Percentiles rank a stretch among this genome's conserved stretches.
Conservation (phyloP, 495 filamentous ascomycete genomes). For the Neurospora sp. region DNA sequence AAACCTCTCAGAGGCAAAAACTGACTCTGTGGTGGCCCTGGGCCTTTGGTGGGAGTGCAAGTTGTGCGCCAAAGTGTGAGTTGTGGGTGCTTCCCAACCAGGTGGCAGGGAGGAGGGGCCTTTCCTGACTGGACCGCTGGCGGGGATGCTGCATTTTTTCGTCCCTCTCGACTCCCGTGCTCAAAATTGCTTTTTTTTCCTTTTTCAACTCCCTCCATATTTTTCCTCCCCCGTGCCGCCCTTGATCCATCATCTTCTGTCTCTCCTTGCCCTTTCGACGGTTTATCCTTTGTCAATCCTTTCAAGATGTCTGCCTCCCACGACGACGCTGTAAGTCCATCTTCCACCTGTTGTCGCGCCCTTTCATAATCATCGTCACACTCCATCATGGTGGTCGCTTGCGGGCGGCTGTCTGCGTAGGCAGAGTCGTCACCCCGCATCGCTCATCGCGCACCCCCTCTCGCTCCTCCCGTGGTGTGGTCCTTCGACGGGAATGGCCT, state of each 20-base stretch:
- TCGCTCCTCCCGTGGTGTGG: not conserved
- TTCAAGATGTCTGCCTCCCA: slow-evolving; percentile 33
- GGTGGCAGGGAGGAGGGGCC: slow-evolving; percentile 4
- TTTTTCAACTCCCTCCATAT: not conserved
- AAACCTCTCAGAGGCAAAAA: not conserved
- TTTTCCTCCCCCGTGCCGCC: not conserved
- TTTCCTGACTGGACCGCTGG: slow-evolving; percentile 13
- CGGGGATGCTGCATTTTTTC: slow-evolving; percentile 4
- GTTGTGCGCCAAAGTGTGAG: not conserved
- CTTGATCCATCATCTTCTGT: slow-evolving; percentile 18
- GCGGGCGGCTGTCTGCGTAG: slow-evolving; percentile 6
- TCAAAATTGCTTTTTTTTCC: slow-evolving; percentile 8
- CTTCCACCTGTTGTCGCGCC: not conserved
- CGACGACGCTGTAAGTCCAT: slow-evolving; percentile 34
- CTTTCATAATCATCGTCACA: not conserved
- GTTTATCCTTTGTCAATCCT: slow-evolving; percentile 26
- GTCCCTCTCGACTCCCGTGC: slow-evolving; percentile 12
- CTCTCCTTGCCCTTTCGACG: slow-evolving; percentile 11
- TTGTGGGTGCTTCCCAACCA: slow-evolving; percentile 7
- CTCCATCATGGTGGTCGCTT: not conserved
- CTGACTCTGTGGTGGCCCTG: not conserved
- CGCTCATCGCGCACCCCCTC: slow-evolving; percentile 16
- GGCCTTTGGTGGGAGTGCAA: not conserved
- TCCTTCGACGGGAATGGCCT: not conserved
- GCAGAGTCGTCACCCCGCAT: slow-evolving; percentile 24